Evolutionary conservation across 2,329 filamentous ascomycete genomes (phyloP).

Genomic region (Tolypocladium tropicale): DNA sequence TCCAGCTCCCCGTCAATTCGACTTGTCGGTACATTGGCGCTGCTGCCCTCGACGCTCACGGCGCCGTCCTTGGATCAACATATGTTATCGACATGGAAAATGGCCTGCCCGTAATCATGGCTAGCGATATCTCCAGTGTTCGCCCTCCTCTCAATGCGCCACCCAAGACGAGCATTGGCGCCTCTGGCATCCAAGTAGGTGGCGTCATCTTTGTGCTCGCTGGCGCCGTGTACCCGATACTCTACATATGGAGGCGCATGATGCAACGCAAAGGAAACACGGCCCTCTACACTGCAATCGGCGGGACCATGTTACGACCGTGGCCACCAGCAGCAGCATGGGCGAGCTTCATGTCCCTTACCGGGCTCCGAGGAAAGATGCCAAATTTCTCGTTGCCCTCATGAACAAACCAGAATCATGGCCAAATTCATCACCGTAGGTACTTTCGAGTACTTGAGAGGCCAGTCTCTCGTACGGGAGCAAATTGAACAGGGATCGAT

Average conservation of each 20-base stretch:
- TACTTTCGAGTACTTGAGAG: too few species aligned
- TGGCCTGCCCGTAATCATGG: not conserved
- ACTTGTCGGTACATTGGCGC: not conserved
- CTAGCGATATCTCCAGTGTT: not conserved
- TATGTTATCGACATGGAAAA: not conserved
- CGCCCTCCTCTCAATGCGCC: too few species aligned
- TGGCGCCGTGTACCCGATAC: not conserved
- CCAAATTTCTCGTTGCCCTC: too few species aligned
- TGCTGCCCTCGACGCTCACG: not conserved
- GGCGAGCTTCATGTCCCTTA: too few species aligned
- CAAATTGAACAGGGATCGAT: too few species aligned
- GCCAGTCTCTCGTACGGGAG: too few species aligned
- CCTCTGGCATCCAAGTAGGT: not conserved
- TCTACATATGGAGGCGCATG: conserved; percentile 4
- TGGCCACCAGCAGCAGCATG: too few species aligned
- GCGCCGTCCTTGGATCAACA: not conserved
- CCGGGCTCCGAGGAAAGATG: too few species aligned
- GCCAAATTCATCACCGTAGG: too few species aligned
- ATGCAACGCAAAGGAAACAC: not conserved
- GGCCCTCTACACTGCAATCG: conserved; percentile 10
- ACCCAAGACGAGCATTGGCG: not conserved
- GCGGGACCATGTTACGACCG: too few species aligned
- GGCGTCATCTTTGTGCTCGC: not conserved
- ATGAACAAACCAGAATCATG: too few species aligned
- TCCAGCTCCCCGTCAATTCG: not conserved